Evolutionary conservation across 768 basidiomycete species (phyloP).

Genomic region (Antrodiella citrinella): DNA sequence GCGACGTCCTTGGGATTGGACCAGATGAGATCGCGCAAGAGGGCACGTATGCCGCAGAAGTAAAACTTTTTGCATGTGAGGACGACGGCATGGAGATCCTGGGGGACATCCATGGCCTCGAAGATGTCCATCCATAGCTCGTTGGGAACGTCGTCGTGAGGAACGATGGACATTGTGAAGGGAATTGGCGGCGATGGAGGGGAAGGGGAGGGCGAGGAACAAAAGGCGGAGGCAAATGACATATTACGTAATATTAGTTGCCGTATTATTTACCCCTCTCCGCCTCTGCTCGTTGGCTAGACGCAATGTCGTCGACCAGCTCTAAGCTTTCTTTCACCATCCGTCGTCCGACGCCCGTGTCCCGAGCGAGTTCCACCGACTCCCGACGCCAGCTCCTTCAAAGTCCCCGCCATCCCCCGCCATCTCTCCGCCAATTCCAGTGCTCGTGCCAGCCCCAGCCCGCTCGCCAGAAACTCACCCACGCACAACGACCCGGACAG

Average conservation of each 20-base stretch:
- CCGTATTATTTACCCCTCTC: no score
- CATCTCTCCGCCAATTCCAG: conserved; percentile 32
- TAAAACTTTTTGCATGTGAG: conserved; percentile 25
- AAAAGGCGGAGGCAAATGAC: no score
- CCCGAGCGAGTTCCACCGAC: conserved; percentile 53
- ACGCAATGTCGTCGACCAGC: no score
- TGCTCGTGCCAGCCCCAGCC: conserved; percentile 18
- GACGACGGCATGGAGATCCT: conserved; percentile 26
- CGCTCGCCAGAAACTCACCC: conserved; percentile 41
- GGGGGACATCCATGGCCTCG: conserved; percentile 22
- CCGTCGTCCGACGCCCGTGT: conserved; percentile 65
- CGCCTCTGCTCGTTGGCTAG: no score
- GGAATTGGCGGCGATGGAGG: neutral
- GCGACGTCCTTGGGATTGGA: conserved; percentile 20
- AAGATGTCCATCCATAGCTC: conserved; percentile 34
- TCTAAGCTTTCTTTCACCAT: conserved; percentile 75
- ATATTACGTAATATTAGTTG: no score
- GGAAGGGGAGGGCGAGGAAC: no score
- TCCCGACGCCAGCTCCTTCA: conserved; percentile 40
- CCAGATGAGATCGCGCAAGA: conserved; percentile 31
- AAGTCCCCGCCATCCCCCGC: conserved; percentile 51
- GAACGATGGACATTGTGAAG: neutral
- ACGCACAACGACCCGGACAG: conserved; percentile 30
- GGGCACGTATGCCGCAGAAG: conserved; percentile 19
- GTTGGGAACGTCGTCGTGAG: conserved; percentile 22